phyloP scores from a whole-genome alignment of 2,329 filamentous ascomycete species.

The Didymosphaeria variabile region DNA sequence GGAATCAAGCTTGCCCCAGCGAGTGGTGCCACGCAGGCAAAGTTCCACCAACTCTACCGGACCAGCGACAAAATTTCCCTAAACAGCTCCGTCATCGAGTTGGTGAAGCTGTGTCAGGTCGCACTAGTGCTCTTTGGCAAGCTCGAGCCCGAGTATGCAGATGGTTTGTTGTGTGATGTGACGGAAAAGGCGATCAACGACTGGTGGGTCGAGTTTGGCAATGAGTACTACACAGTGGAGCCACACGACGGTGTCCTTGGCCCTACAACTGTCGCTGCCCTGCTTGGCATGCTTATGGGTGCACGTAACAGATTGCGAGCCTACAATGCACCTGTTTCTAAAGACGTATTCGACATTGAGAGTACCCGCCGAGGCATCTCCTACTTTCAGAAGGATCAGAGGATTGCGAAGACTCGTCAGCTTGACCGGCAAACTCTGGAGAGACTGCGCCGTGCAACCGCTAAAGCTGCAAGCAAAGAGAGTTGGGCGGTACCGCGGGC shows the following conservation, averaged over 20 bases:
- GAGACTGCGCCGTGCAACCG: constrained; percentile 81
- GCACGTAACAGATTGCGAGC: constrained; percentile 89
- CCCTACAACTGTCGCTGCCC: constrained; percentile 86
- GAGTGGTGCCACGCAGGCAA: constrained; percentile 82
- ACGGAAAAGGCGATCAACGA: constrained; percentile 90
- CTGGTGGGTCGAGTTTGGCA: constrained; percentile 96
- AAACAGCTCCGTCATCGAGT: constrained; percentile 80
- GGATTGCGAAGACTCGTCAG: constrained; percentile 78
- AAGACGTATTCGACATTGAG: constrained; percentile 90
- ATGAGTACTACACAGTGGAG: constrained; percentile 90
- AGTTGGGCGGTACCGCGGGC: constrained; percentile 92
- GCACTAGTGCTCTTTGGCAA: constrained; percentile 89
- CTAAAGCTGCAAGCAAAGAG: constrained; percentile 88
- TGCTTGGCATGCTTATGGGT: constrained; percentile 88
- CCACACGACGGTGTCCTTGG: constrained; percentile 92
- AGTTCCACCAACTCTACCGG: constrained; percentile 90
- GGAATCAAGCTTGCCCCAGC: constrained; percentile 83
- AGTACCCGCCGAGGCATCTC: constrained; percentile 83
- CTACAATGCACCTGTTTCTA: constrained; percentile 81
- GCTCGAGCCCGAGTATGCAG: constrained; percentile 86
- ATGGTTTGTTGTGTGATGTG: constrained; percentile 90
- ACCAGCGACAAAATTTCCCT: constrained; percentile 84
- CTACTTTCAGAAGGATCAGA: constrained; percentile 89
- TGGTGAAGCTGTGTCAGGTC: constrained; percentile 90
- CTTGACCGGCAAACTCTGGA: constrained; percentile 86